A percentile compares a stretch with the other conserved stretches of the same genome.
Evolutionary conservation across 257 asterid genomes (phyloP).

Genomic region (Solanum piurae): DNA sequence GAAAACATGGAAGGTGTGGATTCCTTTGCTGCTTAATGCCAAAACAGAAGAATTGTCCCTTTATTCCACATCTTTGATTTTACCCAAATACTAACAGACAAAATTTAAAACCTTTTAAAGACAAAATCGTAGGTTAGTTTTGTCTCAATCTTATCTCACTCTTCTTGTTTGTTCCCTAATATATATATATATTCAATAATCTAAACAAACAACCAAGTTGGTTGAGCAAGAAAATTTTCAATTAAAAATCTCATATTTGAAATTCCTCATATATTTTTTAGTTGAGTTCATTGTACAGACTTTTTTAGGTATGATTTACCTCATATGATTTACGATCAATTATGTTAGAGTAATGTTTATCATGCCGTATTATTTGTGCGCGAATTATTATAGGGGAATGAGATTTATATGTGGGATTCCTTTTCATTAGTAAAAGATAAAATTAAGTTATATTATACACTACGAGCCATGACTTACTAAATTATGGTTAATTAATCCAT

Average conservation of each 20-base stretch:
- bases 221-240: background rate
- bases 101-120: background rate
- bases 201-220: background rate
- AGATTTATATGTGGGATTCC: background rate
- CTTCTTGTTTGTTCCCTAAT: background rate
- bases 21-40: background rate
- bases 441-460: background rate
- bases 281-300: no score
- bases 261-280: background rate
- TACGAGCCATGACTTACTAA: background rate
- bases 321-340: background rate
- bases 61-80: slow-evolving; percentile 6
- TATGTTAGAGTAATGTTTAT: background rate
- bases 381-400: background rate
- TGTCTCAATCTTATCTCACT: background rate
- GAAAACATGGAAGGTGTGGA: background rate
- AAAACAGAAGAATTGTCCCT: slow-evolving; percentile 18
- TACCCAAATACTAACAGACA: slow-evolving; percentile 23
- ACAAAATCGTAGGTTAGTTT: background rate
- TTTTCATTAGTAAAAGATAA: background rate
- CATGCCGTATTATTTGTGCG: no score
- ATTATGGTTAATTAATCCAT: background rate
- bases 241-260: background rate
- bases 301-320: background rate
- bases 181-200: background rate